Conservation (phyloP, 495 filamentous ascomycete species). For the Neurospora sp. region DNA sequence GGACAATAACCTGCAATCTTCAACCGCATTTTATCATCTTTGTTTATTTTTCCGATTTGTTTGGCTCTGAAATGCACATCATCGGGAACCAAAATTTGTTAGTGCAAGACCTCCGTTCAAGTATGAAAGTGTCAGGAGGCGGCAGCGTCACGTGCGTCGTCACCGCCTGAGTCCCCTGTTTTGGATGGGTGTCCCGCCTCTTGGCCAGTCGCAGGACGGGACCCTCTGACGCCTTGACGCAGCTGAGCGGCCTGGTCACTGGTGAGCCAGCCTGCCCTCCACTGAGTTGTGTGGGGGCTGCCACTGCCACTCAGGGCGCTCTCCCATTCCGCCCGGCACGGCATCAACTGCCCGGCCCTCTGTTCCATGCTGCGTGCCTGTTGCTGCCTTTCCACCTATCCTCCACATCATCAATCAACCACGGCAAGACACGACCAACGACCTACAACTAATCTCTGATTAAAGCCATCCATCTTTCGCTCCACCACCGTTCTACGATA, state of each 20-base stretch:
- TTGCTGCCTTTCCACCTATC: constrained; percentile 8
- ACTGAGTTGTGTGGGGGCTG: neutral
- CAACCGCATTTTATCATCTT: neutral
- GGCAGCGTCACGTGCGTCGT: constrained; percentile 1
- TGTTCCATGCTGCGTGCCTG: neutral
- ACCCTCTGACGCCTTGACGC: constrained; percentile 25
- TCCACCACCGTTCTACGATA: constrained; percentile 2
- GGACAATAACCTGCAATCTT: neutral
- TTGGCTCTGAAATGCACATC: neutral
- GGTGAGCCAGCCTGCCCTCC: neutral
- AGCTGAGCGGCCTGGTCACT: constrained; percentile 6
- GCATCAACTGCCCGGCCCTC: neutral
- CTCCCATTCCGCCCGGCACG: constrained; percentile 9
- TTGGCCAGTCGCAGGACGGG: constrained; percentile 2
- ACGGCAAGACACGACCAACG: neutral
- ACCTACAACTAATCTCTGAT: neutral
- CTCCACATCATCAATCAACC: constrained; percentile 19
- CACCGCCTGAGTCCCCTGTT: constrained; percentile 1
- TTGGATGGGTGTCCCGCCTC: neutral
- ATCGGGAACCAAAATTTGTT: neutral
- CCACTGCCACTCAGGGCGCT: neutral
- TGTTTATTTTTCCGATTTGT: neutral
- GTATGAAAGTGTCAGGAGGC: neutral
- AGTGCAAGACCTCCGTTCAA: neutral
- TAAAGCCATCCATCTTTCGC: constrained; percentile 3